A percentile compares a stretch with the other conserved stretches of the same genome.
Evolutionary conservation across 345 rosid genomes (phyloP).

Genomic region (Heritiera fomes): DNA sequence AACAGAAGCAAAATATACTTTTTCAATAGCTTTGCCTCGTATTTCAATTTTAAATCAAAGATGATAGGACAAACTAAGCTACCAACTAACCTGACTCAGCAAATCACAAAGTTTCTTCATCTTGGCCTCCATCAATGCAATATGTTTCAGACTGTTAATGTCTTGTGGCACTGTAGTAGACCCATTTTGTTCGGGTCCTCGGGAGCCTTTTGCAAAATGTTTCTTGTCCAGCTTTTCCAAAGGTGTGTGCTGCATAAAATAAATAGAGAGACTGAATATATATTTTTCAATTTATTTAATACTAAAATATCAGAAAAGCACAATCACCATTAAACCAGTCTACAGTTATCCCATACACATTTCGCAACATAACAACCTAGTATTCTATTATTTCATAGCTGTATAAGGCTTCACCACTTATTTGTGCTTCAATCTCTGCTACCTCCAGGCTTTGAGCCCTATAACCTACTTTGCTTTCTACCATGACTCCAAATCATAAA

Average conservation of each 20-base stretch:
- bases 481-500: conserved; percentile 2
- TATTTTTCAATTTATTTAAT: conserved; percentile 5
- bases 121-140: conserved; percentile 78
- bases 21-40: neutral
- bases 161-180: conserved; percentile 34
- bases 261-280: neutral
- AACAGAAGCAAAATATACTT: neutral
- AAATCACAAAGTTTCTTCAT: conserved; percentile 27
- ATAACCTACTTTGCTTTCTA: neutral
- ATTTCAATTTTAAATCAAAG: neutral
- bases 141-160: conserved; percentile 42
- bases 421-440: neutral
- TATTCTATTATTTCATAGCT: neutral
- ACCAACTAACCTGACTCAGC: conserved; percentile 66
- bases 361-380: neutral
- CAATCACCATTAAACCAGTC: neutral
- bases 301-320: neutral
- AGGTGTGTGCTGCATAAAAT: conserved; percentile 65
- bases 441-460: neutral
- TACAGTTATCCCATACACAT: conserved; percentile 2
- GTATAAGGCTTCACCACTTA: neutral
- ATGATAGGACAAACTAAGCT: conserved; percentile 1
- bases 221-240: conserved; percentile 84
- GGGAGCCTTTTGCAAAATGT: conserved; percentile 61
- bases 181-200: no score